These are phyloP conservation scores for Phaffomyces antillensis DNA, from an alignment of 805 yeast genomes.

Conservation along the genomic window DNA sequence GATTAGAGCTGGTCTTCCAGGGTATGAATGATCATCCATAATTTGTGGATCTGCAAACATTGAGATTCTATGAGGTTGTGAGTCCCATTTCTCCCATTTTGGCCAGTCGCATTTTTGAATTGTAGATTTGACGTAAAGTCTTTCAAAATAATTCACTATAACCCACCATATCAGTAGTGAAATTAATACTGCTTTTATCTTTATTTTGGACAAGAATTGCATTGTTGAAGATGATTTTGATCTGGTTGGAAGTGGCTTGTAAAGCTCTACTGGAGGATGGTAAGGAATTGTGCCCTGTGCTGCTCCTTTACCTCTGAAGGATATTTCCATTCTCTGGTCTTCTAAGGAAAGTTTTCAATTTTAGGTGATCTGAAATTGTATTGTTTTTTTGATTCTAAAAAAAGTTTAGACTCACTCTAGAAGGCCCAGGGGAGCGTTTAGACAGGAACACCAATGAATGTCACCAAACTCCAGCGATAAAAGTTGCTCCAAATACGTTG, in stretches of 20 bases:
- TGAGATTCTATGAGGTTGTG: slow-evolving; percentile 42
- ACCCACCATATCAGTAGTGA: slow-evolving; percentile 34
- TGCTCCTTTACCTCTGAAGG: slow-evolving; percentile 13
- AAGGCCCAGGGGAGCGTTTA: background rate
- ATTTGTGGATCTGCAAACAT: slow-evolving; percentile 92
- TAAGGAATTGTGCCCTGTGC: background rate
- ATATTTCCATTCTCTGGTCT: slow-evolving; percentile 4
- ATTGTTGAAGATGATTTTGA: slow-evolving; percentile 1
- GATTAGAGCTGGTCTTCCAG: slow-evolving; percentile 47
- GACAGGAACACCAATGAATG: background rate
- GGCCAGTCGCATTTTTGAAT: slow-evolving; percentile 53
- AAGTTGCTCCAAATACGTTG: no score
- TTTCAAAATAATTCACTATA: slow-evolving; percentile 46
- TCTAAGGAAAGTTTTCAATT: background rate
- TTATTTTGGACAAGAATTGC: slow-evolving; percentile 3
- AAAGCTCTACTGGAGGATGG: background rate
- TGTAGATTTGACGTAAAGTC: slow-evolving; percentile 39
- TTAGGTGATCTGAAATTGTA: no score
- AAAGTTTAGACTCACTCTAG: no score
- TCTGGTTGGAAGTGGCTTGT: slow-evolving; percentile 11
- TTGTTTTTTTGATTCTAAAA: no score
- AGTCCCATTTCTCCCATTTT: slow-evolving; percentile 56
- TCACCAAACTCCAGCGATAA: no score
- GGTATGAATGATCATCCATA: slow-evolving; percentile 84
- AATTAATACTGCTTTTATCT: slow-evolving; percentile 6